These are phyloP conservation scores for Orychophragmus violaceus DNA, from an alignment of 345 rosid species.

Conservation along the genomic window DNA sequence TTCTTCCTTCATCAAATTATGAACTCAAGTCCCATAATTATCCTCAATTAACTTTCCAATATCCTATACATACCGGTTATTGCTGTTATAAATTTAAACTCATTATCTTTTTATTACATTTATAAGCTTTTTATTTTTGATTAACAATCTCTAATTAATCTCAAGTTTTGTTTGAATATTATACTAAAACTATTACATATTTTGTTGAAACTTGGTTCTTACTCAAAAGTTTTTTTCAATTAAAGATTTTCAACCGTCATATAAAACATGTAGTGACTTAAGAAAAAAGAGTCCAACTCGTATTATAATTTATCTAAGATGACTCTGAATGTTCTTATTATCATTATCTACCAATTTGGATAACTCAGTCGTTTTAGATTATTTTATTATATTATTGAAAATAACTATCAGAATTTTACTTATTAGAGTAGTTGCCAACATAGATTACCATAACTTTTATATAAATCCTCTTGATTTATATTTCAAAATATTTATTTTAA, in stretches of 20 bases:
- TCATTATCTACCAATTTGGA: too few relatives aligned
- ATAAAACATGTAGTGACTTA: not conserved
- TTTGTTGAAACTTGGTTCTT: not conserved
- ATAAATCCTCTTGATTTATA: not conserved
- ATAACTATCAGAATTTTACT: not conserved
- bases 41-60: not conserved
- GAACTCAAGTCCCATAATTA: too few relatives aligned
- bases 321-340: too few relatives aligned
- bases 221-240: not conserved
- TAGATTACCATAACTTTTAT: not conserved
- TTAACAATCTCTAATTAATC: not conserved
- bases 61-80: not conserved
- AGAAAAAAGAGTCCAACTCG: not conserved
- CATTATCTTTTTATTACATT: not conserved
- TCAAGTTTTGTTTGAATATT: not conserved
- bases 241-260: not conserved
- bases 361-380: too few relatives aligned
- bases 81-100: not conserved
- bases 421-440: not conserved
- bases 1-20: conserved; percentile 5
- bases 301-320: not conserved
- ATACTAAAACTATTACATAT: not conserved
- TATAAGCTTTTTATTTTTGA: not conserved
- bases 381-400: too few relatives aligned
- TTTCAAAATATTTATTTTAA: not conserved